Conservation (phyloP, 2,329 filamentous ascomycete species). For the Fusarium musae region DNA sequence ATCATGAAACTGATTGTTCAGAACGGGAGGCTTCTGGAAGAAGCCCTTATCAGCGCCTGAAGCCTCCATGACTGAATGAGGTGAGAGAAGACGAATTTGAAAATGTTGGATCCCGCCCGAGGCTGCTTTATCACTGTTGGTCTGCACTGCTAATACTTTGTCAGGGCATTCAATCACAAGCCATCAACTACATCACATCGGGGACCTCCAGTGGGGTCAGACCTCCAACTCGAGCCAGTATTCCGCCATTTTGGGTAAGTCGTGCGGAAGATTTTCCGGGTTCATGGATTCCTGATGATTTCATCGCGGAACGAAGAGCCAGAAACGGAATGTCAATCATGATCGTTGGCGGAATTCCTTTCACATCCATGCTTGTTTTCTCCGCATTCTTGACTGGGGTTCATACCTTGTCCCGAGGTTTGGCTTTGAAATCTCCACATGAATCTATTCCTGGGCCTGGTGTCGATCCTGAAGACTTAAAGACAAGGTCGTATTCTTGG, state of each 20-base stretch:
- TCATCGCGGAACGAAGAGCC: not conserved
- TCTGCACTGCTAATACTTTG: not conserved
- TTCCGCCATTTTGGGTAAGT: slow-evolving; percentile 1
- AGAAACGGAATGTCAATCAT: not conserved
- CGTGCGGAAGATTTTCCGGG: not conserved
- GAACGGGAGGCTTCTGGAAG: slow-evolving; percentile 63
- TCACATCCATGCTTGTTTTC: not conserved
- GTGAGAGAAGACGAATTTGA: not conserved
- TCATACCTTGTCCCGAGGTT: slow-evolving; percentile 1
- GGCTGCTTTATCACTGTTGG: not conserved
- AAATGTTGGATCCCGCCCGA: slow-evolving; percentile 1
- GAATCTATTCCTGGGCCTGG: not conserved
- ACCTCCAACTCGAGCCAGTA: not conserved
- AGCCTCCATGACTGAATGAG: slow-evolving; percentile 52
- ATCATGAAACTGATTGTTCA: slow-evolving; percentile 67
- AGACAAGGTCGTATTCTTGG: not conserved
- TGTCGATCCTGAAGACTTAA: not conserved
- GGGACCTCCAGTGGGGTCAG: slow-evolving; percentile 33
- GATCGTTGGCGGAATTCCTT: not conserved
- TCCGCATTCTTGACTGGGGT: not conserved
- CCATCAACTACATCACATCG: slow-evolving; percentile 23
- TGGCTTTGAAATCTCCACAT: not conserved
- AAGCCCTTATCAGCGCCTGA: slow-evolving; percentile 63
- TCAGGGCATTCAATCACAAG: slow-evolving; percentile 30
- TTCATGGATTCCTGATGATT: not conserved